Percentiles rank a stretch among this genome's conserved stretches.
phyloP scores from a whole-genome alignment of 2,329 filamentous ascomycete genomes.

The Knoxdaviesia proteae region DNA sequence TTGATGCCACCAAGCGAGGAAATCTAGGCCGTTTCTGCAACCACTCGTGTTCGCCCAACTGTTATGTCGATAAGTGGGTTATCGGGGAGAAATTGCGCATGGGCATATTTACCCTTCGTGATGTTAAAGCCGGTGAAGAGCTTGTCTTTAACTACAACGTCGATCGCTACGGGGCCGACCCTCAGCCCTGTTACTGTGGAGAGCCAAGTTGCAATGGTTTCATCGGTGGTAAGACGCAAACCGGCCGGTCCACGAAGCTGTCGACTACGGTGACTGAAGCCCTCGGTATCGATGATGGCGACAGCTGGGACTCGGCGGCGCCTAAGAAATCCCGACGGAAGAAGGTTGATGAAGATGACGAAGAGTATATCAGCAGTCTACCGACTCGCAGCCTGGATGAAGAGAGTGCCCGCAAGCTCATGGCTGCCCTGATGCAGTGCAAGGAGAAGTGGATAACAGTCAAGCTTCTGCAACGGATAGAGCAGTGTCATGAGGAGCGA shows the following conservation, averaged over 20 bases:
- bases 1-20: constrained; percentile 91
- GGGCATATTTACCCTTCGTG: constrained; percentile 87
- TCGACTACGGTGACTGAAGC: constrained; percentile 81
- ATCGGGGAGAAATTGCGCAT: constrained; percentile 93
- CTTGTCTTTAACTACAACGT: constrained; percentile 99
- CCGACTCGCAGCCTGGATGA: constrained; percentile 63
- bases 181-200: constrained; percentile 89
- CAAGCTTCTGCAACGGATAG: constrained; percentile 77
- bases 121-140: constrained; percentile 75
- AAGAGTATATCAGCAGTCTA: constrained; percentile 85
- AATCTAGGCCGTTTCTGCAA: constrained; percentile 97
- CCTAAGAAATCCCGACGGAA: constrained; percentile 85
- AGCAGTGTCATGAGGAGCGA: constrained; percentile 66
- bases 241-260: constrained; percentile 81
- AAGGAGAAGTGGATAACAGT: constrained; percentile 99
- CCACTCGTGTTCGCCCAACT: constrained; percentile 96
- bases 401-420: constrained; percentile 75
- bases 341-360: constrained; percentile 76
- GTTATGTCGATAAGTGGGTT: constrained; percentile 99
- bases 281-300: constrained; percentile 79
- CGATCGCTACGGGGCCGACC: constrained; percentile 89
- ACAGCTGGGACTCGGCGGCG: constrained; percentile 79
- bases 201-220: constrained; percentile 90
- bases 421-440: constrained; percentile 91
- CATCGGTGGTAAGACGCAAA: constrained; percentile 95